Base-by-base conservation (phyloP, 352 stramenopile genomes). In the Globisporangium parvum region DNA sequence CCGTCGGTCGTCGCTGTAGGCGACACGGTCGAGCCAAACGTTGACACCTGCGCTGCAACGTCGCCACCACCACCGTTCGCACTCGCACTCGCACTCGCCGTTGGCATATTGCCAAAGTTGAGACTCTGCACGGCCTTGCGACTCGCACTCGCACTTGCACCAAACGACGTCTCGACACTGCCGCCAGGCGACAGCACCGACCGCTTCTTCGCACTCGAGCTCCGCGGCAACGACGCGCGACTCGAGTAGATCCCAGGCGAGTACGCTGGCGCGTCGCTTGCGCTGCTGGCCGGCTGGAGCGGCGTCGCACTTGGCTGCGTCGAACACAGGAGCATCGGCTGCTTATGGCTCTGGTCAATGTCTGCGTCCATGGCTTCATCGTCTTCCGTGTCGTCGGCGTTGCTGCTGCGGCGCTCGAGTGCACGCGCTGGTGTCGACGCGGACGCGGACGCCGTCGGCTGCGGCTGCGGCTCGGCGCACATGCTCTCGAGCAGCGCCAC, bases 171-270 rank as follows among this genome's bases (percentile, higher is more conserved):
- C n/a, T n/a, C n/a, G n/a, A n/a, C n/a, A n/a, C n/a, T n/a, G n/a
- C n/a, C n/a, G n/a, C n/a, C n/a, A n/a, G n/a, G n/a, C n/a, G n/a
- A n/a, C n/a, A n/a, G n/a, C n/a, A n/a, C n/a, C n/a, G n/a, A n/a
- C n/a, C n/a, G n/a, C n/a, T n/a, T n/a, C n/a, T n/a, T n/a, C n/a
- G n/a, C 63, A 6, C 66, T 40, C 10, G 72, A 62, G 21, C 77
- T 80, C 23, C 74, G 72, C 31, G 69, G 71, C n/a, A 68, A n/a
- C n/a, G n/a, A n/a, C n/a, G 71, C 71, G 18, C 67, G 76, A 33
- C 72, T 77, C 15, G 81, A 91, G 54, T 74, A 89, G 46, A 89
- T 87, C 14, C 79, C 81, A 18, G 81, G 81, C 21, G 69, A 78
- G 54, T 91, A 91, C 37, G 70, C 56, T 44, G 57, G 42, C 6